Base-by-base conservation (phyloP, 306 rosid species). In the Ammopiptanthus mongolicus region DNA sequence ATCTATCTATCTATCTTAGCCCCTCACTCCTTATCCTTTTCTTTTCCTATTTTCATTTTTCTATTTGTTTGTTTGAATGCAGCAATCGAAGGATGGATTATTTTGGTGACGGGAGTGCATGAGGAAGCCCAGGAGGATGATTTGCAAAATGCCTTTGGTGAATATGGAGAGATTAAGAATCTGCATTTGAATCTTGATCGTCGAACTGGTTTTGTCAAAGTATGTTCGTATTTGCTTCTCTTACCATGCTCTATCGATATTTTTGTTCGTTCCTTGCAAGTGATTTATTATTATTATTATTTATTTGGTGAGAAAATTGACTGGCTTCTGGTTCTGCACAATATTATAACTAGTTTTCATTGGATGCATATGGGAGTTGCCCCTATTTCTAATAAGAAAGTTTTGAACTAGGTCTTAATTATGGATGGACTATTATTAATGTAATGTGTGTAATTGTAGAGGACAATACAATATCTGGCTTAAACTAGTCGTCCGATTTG, bases 71-170 rank as follows among this genome's bases (percentile, higher is more conserved):
- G 8, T 5, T 22, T 37, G 36, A 11, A 6, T 61, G 80, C 85
- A 96, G 99, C 99, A 5, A 83, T 96, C 66, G 99, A 96, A 86
- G 99, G 99, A 71, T 96, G 99, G 99, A 96, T 96, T 83, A 85
- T 96, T 85, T 83, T 96, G 86, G 99, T 83, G 22, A 87, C 93
- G n/a, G 99, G 99, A 44, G 87, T 96, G 37, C 98, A 96, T 42
- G 99, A 96, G 85, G 99, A 96, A 85, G 97, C 99, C 2, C 99
- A 96, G 57, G 99, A 92, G 71, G 99, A 96, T 70, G 92, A 96
- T 88, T 78, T 96, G 76, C 99, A 89, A 29, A 83, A 86, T 55
- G 78, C 90, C 31, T 96, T 96, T 84, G 98, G 98, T 36, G 98
- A 89, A 76, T 96, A 78, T 79, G 99, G 99, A 48, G 97, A 96